A percentile compares a stretch with the other conserved stretches of the same genome.
phyloP scores from a whole-genome alignment of 2,329 filamentous ascomycete species.

The Verruconis gallopava region DNA sequence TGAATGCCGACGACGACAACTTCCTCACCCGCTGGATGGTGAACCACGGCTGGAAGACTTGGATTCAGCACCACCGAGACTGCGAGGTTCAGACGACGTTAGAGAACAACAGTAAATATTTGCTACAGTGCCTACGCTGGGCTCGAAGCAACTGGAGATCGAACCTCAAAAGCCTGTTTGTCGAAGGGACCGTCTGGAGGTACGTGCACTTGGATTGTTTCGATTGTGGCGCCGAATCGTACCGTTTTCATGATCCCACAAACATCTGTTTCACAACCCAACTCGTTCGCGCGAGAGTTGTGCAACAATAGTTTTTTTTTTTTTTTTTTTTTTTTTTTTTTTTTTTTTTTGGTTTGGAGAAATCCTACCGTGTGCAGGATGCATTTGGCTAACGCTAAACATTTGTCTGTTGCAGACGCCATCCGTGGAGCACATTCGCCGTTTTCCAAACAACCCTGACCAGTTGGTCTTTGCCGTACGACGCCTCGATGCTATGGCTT shows the following conservation, averaged over 20 bases:
- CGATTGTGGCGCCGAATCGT: too few species aligned
- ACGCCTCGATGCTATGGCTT: conserved; percentile 46
- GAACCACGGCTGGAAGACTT: conserved; percentile 82
- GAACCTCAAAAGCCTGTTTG: conserved; percentile 81
- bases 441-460: conserved; percentile 87
- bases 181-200: conserved; percentile 75
- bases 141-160: conserved; percentile 96
- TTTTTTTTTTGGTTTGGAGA: too few species aligned
- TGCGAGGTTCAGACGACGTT: conserved; percentile 88
- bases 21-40: conserved; percentile 96
- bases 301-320: too few species aligned
- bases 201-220: conserved; percentile 45
- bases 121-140: conserved; percentile 91
- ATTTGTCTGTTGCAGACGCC: conserved; percentile 46
- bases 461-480: conserved; percentile 69
- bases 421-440: conserved; percentile 88
- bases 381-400: not conserved
- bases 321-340: too few species aligned
- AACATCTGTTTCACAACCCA: too few species aligned
- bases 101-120: conserved; percentile 75
- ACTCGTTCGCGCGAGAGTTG: too few species aligned
- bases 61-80: conserved; percentile 84
- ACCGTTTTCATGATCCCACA: too few species aligned
- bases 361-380: too few species aligned
- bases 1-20: conserved; percentile 96